These are phyloP conservation scores for Orbilia ellipsospora DNA, from an alignment of 2,329 filamentous ascomycete genomes.

Conservation along the genomic window DNA sequence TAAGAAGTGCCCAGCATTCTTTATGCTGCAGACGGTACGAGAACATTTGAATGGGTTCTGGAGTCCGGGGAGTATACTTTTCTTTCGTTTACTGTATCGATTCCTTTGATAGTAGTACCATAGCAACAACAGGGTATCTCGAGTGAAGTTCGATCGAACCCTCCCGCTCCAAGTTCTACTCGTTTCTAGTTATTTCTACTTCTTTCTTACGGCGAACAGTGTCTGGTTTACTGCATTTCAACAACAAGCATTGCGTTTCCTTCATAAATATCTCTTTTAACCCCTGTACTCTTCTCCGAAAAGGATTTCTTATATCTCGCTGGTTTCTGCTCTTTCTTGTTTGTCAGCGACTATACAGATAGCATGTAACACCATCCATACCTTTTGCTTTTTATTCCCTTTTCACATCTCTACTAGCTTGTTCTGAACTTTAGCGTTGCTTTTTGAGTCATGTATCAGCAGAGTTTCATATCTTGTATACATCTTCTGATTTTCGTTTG, in stretches of 20 bases:
- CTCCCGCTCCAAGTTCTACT: background rate
- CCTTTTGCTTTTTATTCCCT: background rate
- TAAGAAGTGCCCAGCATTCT: too few species aligned
- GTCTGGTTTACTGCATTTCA: background rate
- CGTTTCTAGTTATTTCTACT: background rate
- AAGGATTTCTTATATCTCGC: background rate
- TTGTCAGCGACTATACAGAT: slow-evolving; percentile 10
- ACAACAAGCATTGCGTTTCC: background rate
- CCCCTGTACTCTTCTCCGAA: background rate
- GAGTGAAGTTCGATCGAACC: slow-evolving; percentile 1
- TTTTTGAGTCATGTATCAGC: slow-evolving; percentile 29
- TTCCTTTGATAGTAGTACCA: slow-evolving; percentile 1
- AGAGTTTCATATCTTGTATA: slow-evolving; percentile 34
- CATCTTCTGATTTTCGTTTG: background rate
- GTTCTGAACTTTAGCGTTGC: slow-evolving; percentile 34
- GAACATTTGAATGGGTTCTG: background rate
- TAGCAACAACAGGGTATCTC: background rate
- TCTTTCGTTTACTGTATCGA: background rate
- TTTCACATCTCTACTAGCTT: background rate
- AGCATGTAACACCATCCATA: slow-evolving; percentile 23
- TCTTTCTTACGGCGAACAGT: background rate
- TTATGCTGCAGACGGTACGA: too few species aligned
- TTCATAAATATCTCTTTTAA: slow-evolving; percentile 4
- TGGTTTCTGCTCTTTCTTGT: slow-evolving; percentile 2
- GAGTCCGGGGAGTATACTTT: slow-evolving; percentile 8